Base-by-base conservation (phyloP, 768 basidiomycete genomes). In the Leccinum uliginosum region DNA sequence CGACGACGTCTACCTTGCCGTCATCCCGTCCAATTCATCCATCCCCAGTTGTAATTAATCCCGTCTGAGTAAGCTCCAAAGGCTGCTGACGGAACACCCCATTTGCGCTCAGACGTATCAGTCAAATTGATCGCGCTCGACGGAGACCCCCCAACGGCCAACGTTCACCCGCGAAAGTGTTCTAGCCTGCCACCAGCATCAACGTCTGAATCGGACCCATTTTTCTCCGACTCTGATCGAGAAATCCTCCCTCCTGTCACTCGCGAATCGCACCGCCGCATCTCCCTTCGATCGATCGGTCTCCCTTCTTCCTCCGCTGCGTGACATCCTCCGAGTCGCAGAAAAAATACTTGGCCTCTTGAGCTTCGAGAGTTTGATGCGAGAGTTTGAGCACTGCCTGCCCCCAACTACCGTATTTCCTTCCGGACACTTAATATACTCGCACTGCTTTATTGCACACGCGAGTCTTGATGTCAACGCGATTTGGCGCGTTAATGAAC, bases 201-300 rank as follows among this genome's bases (percentile, higher is more conserved):
- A 45, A 21, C 23, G 6, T n/a, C n/a, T n/a, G n/a, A n/a, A n/a
- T 21, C 45, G 45, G 23, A 12, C 15, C 23, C 40, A 10, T 11
- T 40, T 40, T 1, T 30, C 15, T 26, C 60, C 59, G 59, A 38
- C 54, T 30, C 34, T 61, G 61, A 62, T 62, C 61, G 61, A 55
- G 48, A 48, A 29, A 48, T 51, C 40, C 45, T 46, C 40, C 30
- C 55, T 59, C 55, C 50, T 52, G 52, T 53, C 57, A 54, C 3
- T 32, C 17, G 38, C 32, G 57, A 59, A 51, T 59, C 54, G 40
- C 51, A 2, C 0, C 4, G n/a, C 15, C 12, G n/a, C 15, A 38
- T 38, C 14, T 19, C 21, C 29, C 40, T 29, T 38, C 46, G 47
- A 26, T 54, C 48, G 32, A 40, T 27, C 29, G 17, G 35, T 35